Conservation (phyloP, 345 rosid species). For the Pistacia atlantica region DNA sequence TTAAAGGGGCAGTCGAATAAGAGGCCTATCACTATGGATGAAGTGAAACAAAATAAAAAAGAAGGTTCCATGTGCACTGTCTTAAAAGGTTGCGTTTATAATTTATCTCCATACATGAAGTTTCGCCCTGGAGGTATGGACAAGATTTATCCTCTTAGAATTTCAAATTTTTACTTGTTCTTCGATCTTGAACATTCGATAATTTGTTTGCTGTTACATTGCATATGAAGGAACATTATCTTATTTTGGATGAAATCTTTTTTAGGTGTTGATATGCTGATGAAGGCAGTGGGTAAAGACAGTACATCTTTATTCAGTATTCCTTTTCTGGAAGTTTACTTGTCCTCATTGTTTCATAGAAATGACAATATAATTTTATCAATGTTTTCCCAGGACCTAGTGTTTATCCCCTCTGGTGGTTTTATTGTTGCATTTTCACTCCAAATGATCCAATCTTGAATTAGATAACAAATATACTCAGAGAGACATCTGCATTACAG, state of each 20-base stretch:
- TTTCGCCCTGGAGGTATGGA: conserved; percentile 89
- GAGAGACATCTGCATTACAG: neutral
- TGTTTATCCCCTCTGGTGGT: neutral
- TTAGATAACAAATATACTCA: neutral
- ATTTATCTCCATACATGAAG: conserved; percentile 88
- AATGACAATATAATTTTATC: neutral
- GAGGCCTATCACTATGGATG: conserved; percentile 69
- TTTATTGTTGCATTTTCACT: neutral
- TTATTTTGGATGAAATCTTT: conserved; percentile 16
- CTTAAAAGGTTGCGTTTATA: conserved; percentile 81
- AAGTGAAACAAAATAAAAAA: conserved; percentile 68
- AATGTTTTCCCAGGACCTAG: conserved; percentile 11
- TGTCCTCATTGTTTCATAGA: conserved; percentile 5
- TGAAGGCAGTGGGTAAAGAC: conserved; percentile 90
- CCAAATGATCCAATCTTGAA: neutral
- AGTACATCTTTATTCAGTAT: conserved; percentile 90
- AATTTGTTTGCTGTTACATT: neutral
- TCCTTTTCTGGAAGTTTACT: conserved; percentile 45
- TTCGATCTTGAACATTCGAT: neutral
- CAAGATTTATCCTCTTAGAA: conserved; percentile 6
- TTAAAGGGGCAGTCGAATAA: conserved; percentile 77
- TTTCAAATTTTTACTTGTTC: neutral
- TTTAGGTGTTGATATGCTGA: conserved; percentile 80
- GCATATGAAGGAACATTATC: neutral
- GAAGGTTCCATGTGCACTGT: conserved; percentile 97